Evolutionary conservation across 495 filamentous ascomycete genomes (phyloP).

Genomic region (Penicillium tannophilum): DNA sequence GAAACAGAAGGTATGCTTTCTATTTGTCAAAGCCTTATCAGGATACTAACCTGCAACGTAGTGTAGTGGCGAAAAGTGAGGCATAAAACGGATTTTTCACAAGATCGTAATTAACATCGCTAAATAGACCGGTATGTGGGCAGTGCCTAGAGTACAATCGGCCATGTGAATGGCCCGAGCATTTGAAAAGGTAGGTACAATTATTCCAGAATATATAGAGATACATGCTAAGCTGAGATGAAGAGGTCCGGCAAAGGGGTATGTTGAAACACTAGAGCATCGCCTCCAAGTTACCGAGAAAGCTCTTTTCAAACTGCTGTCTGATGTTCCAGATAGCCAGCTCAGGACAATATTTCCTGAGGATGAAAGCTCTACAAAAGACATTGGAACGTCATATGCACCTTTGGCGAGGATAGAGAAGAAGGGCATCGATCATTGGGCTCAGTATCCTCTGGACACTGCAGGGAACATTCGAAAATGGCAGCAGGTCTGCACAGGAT

Average conservation of each 20-base stretch:
- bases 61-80: slow-evolving; percentile 44
- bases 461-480: slow-evolving; percentile 37
- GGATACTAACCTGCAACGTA: slow-evolving; percentile 12
- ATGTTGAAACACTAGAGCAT: slow-evolving; percentile 42
- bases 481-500: slow-evolving; percentile 31
- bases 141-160: slow-evolving; percentile 41
- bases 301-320: slow-evolving; percentile 33
- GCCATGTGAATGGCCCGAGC: slow-evolving; percentile 43
- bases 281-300: slow-evolving; percentile 42
- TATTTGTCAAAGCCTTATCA: not conserved
- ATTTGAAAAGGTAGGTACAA: slow-evolving; percentile 36
- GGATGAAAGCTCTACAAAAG: not conserved
- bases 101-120: not conserved
- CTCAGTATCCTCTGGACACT: slow-evolving; percentile 37
- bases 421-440: slow-evolving; percentile 40
- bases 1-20: slow-evolving; percentile 40
- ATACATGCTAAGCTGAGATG: not conserved
- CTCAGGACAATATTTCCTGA: slow-evolving; percentile 22
- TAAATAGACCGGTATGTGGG: slow-evolving; percentile 35
- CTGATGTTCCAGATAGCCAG: slow-evolving; percentile 35
- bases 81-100: not conserved
- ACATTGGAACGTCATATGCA: slow-evolving; percentile 11
- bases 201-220: not conserved
- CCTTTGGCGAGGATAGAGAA: slow-evolving; percentile 33
- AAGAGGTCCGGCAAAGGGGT: slow-evolving; percentile 44